Evolutionary conservation across 768 basidiomycete species (phyloP).

Genomic region (Mycena venus): DNA sequence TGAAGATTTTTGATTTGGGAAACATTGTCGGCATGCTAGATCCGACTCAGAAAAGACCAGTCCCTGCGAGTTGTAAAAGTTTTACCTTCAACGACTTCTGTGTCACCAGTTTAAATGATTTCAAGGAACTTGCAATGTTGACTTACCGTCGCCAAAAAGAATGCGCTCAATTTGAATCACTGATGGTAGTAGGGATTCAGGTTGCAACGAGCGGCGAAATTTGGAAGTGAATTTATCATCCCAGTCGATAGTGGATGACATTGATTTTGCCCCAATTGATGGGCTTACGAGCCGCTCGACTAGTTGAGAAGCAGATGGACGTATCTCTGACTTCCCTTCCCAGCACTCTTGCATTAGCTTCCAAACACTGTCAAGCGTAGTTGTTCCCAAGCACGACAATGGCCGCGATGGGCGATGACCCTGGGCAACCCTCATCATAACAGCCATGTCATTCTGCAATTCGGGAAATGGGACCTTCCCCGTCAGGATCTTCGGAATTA

Average conservation of each 20-base stretch:
- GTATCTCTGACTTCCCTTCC: not conserved
- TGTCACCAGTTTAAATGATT: not conserved
- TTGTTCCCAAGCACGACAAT: not conserved
- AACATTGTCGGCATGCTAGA: not conserved
- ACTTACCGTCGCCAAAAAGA: conserved; percentile 16
- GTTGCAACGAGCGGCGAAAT: conserved; percentile 7
- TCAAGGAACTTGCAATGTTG: not conserved
- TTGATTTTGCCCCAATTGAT: conserved; percentile 17
- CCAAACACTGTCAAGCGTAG: not conserved
- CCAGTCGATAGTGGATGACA: not conserved
- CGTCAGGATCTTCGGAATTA: conserved; percentile 4
- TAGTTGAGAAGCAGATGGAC: not conserved
- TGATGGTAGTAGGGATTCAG: conserved; percentile 9
- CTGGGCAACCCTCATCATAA: not conserved
- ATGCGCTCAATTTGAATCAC: not conserved
- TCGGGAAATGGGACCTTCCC: conserved; percentile 11
- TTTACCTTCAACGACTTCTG: not conserved
- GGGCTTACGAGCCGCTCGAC: not conserved
- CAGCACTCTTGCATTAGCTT: conserved; percentile 7
- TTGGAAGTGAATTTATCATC: conserved; percentile 21
- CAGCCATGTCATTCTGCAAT: not conserved
- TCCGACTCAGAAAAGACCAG: too few species aligned
- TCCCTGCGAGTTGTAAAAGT: too few species aligned
- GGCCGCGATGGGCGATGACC: not conserved
- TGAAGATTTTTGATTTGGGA: not conserved